Base-by-base conservation (phyloP, 495 filamentous ascomycete species). In the Aspergillus homomorphus region DNA sequence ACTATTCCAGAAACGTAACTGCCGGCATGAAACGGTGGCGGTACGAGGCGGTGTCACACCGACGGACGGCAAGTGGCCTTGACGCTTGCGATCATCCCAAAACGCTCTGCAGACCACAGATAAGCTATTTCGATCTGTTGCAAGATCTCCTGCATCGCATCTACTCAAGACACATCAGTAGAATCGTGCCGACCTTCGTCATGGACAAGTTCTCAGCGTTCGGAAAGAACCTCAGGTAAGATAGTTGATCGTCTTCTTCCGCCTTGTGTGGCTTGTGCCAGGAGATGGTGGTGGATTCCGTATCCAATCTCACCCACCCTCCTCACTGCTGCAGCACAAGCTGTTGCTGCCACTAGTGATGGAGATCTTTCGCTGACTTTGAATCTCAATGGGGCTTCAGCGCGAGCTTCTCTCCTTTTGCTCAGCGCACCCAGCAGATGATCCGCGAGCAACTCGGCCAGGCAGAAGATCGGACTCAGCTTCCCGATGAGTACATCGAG, bases 381-480 rank as follows among this genome's bases (percentile, higher is more conserved):
- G 26, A 64, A 42, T 62, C 45, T 62, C 53, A n/a, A 46, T 62
- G 42, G 54, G 48, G 51, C 54, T 62, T 7, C 24, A 88, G 84
- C 66, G 79, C 83, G 58, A 83, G 77, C 62, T 87, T 98, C 77
- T 89, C 90, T 61, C 94, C 94, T 23, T 96, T 96, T 66, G 90
- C 92, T 62, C 87, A 89, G 61, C 89, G 94, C 58, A 96, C 91
- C 42, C 91, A 96, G 74, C 94, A 98, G 78, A 92, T 90, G 79
- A 88, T 96, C 71, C 95, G 93, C 77, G 94, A 98, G 77, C 92
- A 96, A 74, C 81, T 97, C 49, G 94, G 94, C 54, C 92, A 96
- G 69, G 91, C 86, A 54, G 94, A 96, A 61, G 94, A 98, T 71
- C 95, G 94, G 89, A 98, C 94, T 58, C 87, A 98, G 75, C 91